A percentile compares a stretch with the other conserved stretches of the same genome.
Conservation (phyloP, 495 filamentous ascomycete species). For the Neurospora sp. region DNA sequence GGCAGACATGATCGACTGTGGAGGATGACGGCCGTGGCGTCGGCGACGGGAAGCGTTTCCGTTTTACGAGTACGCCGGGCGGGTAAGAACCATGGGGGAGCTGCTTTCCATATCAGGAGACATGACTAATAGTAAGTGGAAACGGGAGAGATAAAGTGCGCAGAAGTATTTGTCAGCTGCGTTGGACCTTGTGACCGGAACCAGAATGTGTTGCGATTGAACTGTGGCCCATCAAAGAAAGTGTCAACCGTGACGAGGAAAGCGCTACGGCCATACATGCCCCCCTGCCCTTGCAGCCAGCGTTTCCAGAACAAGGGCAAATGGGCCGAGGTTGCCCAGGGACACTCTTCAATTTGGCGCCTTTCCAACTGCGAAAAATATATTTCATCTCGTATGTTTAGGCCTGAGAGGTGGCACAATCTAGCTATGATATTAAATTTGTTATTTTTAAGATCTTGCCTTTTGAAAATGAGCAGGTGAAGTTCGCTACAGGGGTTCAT, state of each 20-base stretch:
- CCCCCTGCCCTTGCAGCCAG: background rate
- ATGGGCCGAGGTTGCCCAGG: background rate
- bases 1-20: too few relatives aligned
- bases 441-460: background rate
- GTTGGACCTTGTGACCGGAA: background rate
- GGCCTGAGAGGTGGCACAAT: fast-evolving
- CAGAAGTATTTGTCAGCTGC: background rate
- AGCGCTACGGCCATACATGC: background rate
- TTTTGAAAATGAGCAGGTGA: background rate
- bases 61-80: too few relatives aligned
- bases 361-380: background rate
- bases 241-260: background rate
- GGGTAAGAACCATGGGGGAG: too few relatives aligned
- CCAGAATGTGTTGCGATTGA: background rate
- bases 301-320: background rate
- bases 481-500: background rate
- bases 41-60: too few relatives aligned
- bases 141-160: background rate
- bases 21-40: too few relatives aligned
- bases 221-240: background rate
- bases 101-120: too few relatives aligned
- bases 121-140: too few relatives aligned
- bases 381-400: fast-evolving
- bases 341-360: background rate
- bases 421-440: background rate